Conservation (phyloP, 1,284 basidiomycete genomes). For the Cryptococcus sp. region DNA sequence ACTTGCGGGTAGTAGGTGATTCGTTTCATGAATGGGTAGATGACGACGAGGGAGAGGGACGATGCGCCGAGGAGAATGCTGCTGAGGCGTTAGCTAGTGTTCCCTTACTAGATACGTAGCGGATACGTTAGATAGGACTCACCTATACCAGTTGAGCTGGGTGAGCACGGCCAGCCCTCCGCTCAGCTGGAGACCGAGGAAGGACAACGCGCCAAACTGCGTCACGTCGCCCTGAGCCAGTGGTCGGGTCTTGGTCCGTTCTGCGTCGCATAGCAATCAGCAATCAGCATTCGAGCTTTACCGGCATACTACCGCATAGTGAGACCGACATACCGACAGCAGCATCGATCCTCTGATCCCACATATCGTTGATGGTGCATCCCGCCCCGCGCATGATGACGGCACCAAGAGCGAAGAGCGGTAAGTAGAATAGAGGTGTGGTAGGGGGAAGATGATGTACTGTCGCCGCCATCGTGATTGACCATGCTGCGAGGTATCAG, state of each 20-base stretch:
- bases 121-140: conserved; percentile 26
- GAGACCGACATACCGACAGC: conserved; percentile 87
- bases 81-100: not conserved
- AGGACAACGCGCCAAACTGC: conserved; percentile 72
- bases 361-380: conserved; percentile 99
- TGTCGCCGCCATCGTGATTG: conserved; percentile 90
- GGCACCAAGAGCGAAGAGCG: conserved; percentile 86
- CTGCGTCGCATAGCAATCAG: conserved; percentile 32
- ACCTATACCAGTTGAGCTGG: conserved; percentile 95
- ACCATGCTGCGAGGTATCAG: conserved; percentile 71
- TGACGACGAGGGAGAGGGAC: conserved; percentile 78
- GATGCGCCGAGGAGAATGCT: conserved; percentile 91
- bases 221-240: conserved; percentile 83
- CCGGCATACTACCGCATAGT: not conserved
- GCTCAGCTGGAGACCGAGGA: conserved; percentile 80
- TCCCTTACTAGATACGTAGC: not conserved
- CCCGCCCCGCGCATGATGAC: conserved; percentile 97
- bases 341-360: conserved; percentile 89
- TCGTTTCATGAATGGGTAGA: conserved; percentile 98
- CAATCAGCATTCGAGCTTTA: not conserved
- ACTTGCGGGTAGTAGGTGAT: conserved; percentile 96
- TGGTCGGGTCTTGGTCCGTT: conserved; percentile 67
- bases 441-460: conserved; percentile 66
- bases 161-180: conserved; percentile 85
- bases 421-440: conserved; percentile 71